These are phyloP conservation scores for Exsudoporus frostii DNA, from an alignment of 768 basidiomycete species.

Conservation along the genomic window DNA sequence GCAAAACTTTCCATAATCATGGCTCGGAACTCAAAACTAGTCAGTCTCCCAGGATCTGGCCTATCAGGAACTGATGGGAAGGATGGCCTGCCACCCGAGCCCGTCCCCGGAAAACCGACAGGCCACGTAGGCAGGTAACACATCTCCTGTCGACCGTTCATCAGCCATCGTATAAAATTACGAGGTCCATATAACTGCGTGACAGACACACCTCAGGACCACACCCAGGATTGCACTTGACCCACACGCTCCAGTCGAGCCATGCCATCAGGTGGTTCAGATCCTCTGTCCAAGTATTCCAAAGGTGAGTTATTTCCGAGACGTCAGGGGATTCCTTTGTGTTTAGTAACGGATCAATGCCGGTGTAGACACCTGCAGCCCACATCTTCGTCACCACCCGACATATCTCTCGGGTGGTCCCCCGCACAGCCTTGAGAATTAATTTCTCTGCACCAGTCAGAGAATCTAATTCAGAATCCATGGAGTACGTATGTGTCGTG, in stretches of 20 bases:
- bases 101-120: conserved; percentile 6
- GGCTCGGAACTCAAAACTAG: background rate
- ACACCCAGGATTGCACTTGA: conserved; percentile 47
- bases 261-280: conserved; percentile 41
- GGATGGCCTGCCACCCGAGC: background rate
- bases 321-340: background rate
- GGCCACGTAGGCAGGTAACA: conserved; percentile 29
- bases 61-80: background rate
- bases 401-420: conserved; percentile 44
- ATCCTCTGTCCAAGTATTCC: conserved; percentile 34
- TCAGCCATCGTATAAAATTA: background rate
- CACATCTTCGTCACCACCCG: conserved; percentile 44
- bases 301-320: conserved; percentile 5
- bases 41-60: background rate
- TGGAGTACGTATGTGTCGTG: conserved; percentile 22
- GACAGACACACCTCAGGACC: conserved; percentile 39
- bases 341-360: conserved; percentile 12
- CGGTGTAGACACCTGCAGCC: conserved; percentile 36
- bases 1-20: background rate
- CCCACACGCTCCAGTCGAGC: conserved; percentile 54
- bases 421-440: conserved; percentile 28
- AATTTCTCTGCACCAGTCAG: conserved; percentile 30
- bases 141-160: conserved; percentile 14
- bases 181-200: background rate
- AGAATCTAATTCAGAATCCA: background rate